Evolutionary conservation across 2,329 filamentous ascomycete species (phyloP), one percentile per base, ranked within the genome.

Genomic region (Coniochaeta sp.): DNA sequence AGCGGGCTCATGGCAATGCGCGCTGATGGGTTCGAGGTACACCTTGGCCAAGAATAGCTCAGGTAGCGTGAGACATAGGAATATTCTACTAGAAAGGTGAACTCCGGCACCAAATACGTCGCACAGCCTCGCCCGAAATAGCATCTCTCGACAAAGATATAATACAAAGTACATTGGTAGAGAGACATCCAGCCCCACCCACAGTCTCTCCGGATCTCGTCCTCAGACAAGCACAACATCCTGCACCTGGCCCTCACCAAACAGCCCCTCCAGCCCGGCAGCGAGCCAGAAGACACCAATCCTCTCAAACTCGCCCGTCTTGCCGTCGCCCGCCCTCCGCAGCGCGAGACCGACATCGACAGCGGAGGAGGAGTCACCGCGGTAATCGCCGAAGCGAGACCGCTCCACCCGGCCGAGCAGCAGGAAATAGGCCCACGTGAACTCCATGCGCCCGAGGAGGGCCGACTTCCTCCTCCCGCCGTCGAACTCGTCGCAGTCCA

Each of bases 401-500:
- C 43, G 24, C 36, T 31, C 24, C 26, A 58, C 24, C 22, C 36
- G 43, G 11, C 57, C 57, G 3, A 58, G 57, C n/a, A 58, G 38
- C 26, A 58, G 57, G 57, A 58, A 47, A 19, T 58, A 47, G 1
- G 57, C 57, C 24, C 43, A 47, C 22, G 57, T 47, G 38, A 44
- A 26, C 36, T 24, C 57, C 24, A 12, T 24, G 22, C 11, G 14
- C 36, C 8, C 31, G 38, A 7, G 6, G 4, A 16, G n/a, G 22
- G 22, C 22, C 36, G 16, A 34, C 24, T 3, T 31, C 11, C 8
- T 6, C 36, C 57, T 16, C 38, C 33, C 26, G 14, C 5, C 22
- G 19, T 58, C 57, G 22, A 24, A 58, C 2, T n/a, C 11, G 38
- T 58, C 57, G 57, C 57, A 47, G 57, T 58, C 57, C 22, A 47